Evolutionary conservation across 495 filamentous ascomycete species (phyloP), one percentile per base, ranked within the genome.

Genomic region (Hypoxylon lenormandii): DNA sequence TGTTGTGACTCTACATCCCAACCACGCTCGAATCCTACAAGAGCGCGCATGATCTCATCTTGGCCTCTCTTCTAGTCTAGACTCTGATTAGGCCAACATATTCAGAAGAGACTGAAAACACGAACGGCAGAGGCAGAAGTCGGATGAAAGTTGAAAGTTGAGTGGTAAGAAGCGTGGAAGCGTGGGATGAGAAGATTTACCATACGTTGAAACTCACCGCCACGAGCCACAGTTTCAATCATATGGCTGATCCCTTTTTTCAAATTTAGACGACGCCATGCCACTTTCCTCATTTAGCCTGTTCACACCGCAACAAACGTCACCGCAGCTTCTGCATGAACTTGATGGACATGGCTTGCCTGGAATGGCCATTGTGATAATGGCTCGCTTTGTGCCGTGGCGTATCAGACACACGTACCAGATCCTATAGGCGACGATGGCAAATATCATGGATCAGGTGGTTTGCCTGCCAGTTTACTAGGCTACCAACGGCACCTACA

Each of bases 271-370:
- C 33, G 45, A 42, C 28, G 54, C 47, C 53, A 54, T 72, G 64
- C 47, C 55, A 72, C 69, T 68, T 72, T 45, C 69, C 69, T 49
- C 7, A 63, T 68, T 72, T 64, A 72, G 69, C 69, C 69, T 72
- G 52, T 72, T 68, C 54, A 49, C 64, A 72, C 64, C 69, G 64
- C 59, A 72, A 69, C 48, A 60, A 72, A 60, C 54, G 60, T 64
- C 54, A 64, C 59, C 36, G 62, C 48, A 50, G 49, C 37, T 16
- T 51, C 36, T 49, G 68, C 68, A 70, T 70, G 50, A 66, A 65
- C 43, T 47, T 55, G 56, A 62, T 63, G 45, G 52, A 26, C 47
- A 54, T 63, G 57, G 63, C 58, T 63, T 72, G 63, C 57, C 67
- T 49, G 66, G 56, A 63, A 49, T 30, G 63, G 47, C 12, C 46